Conservation (phyloP, 2,329 filamentous ascomycete species). For the Pseudogymnoascus sp. region DNA sequence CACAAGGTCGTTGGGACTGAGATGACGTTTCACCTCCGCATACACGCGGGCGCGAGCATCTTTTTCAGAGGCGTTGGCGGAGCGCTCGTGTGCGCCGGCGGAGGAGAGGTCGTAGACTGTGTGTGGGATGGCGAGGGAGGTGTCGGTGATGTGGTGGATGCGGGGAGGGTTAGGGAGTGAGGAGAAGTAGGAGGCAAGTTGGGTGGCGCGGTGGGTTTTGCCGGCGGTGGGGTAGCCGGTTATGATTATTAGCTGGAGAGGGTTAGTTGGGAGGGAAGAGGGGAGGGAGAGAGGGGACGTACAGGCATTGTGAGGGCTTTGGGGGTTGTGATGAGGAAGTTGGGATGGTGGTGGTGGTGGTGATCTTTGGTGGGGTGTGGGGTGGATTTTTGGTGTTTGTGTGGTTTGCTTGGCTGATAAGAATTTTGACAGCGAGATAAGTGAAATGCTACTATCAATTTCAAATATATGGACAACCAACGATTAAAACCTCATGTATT, state of each 20-base stretch:
- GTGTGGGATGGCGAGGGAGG: constrained; percentile 61
- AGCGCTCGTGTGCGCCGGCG: constrained; percentile 54
- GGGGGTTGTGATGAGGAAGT: background rate
- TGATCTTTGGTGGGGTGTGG: background rate
- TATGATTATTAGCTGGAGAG: constrained; percentile 55
- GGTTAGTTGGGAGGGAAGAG: background rate
- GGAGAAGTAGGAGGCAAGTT: constrained; percentile 61
- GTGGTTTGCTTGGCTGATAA: background rate
- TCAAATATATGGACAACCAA: background rate
- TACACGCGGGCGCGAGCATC: constrained; percentile 71
- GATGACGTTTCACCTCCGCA: constrained; percentile 68
- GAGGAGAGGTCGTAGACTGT: constrained; percentile 61
- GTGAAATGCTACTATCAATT: background rate
- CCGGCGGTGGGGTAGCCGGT: constrained; percentile 62
- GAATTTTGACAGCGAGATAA: background rate
- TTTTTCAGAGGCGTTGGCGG: constrained; percentile 70
- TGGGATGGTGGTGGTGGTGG: background rate
- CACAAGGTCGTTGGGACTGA: constrained; percentile 67
- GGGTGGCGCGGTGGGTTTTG: constrained; percentile 58
- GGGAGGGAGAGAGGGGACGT: background rate
- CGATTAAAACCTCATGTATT: background rate
- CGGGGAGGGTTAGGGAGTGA: constrained; percentile 48
- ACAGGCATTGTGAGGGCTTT: constrained; percentile 1
- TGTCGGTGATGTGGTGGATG: constrained; percentile 68
- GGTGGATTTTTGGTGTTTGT: background rate